These are phyloP conservation scores for Abrus precatorius DNA, from an alignment of 306 rosid species.

Conservation along the genomic window DNA sequence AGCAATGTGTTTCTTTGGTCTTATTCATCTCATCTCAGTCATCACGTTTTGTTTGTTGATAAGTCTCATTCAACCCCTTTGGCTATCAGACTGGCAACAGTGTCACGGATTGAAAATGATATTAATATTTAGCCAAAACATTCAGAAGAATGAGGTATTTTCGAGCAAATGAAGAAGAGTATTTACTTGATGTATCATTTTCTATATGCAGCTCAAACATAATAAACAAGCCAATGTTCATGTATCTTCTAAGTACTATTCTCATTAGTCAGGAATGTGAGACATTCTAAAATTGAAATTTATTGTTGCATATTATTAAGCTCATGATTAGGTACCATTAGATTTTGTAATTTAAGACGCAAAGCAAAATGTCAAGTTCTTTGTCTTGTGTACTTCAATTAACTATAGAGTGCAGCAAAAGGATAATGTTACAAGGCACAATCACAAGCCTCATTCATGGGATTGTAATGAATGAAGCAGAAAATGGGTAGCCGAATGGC, in stretches of 20 bases:
- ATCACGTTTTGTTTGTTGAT: constrained; percentile 73
- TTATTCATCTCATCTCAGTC: constrained; percentile 56
- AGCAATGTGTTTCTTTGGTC: constrained; percentile 54
- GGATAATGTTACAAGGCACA: no score
- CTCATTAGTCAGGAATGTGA: background rate
- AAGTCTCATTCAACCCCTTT: constrained; percentile 53
- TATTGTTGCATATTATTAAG: constrained; percentile 20
- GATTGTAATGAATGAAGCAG: constrained; percentile 35
- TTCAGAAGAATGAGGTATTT: constrained; percentile 33
- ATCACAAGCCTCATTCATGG: no score
- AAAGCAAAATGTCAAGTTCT: constrained; percentile 1
- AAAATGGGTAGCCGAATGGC: constrained; percentile 43
- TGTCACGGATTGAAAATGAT: constrained; percentile 49
- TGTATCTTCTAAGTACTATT: background rate
- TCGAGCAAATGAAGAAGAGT: constrained; percentile 12
- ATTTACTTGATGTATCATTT: constrained; percentile 31
- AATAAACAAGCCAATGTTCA: background rate
- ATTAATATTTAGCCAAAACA: constrained; percentile 25
- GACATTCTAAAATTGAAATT: constrained; percentile 25
- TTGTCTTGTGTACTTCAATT: constrained; percentile 15
- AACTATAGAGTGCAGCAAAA: constrained; percentile 6
- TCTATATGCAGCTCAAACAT: constrained; percentile 27
- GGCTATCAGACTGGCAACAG: constrained; percentile 52
- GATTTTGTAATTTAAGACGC: constrained; percentile 15
- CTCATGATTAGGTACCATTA: constrained; percentile 22